Evolutionary conservation across 495 filamentous ascomycete species (phyloP).

Genomic region (Penicillium antarcticum): DNA sequence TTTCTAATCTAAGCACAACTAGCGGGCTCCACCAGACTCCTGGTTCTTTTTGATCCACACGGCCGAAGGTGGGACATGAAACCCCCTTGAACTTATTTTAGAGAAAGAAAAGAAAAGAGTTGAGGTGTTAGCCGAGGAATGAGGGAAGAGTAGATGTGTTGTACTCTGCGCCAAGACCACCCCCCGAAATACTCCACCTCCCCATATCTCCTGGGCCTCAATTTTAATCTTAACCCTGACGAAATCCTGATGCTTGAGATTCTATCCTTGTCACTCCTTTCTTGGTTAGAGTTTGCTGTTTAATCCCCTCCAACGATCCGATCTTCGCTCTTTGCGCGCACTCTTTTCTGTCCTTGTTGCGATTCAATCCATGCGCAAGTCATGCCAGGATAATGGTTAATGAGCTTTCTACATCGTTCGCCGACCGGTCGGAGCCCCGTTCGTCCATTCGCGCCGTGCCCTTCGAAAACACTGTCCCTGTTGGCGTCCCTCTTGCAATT

Average conservation of each 20-base stretch:
- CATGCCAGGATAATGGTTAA: constrained; percentile 45
- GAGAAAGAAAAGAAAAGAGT: background rate
- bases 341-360: background rate
- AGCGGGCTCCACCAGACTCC: constrained; percentile 26
- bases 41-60: constrained; percentile 24
- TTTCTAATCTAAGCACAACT: constrained; percentile 25
- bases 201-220: constrained; percentile 6
- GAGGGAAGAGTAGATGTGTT: too few relatives aligned
- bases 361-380: constrained; percentile 21
- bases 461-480: constrained; percentile 28
- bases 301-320: background rate
- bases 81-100: constrained; percentile 4
- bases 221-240: constrained; percentile 22
- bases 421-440: constrained; percentile 28
- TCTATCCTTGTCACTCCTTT: constrained; percentile 9
- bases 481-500: constrained; percentile 20
- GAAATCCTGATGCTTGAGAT: constrained; percentile 15
- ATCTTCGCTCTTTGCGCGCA: background rate
- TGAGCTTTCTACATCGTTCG: constrained; percentile 30
- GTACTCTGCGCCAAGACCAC: constrained; percentile 16
- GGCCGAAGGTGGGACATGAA: constrained; percentile 19
- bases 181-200: constrained; percentile 14
- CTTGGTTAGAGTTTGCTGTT: background rate
- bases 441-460: constrained; percentile 24
- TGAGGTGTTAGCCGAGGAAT: background rate